Evolutionary conservation across 2,329 filamentous ascomycete species (phyloP), one percentile per base, ranked within the genome.

Genomic region (Chaetomiaceae sp.): DNA sequence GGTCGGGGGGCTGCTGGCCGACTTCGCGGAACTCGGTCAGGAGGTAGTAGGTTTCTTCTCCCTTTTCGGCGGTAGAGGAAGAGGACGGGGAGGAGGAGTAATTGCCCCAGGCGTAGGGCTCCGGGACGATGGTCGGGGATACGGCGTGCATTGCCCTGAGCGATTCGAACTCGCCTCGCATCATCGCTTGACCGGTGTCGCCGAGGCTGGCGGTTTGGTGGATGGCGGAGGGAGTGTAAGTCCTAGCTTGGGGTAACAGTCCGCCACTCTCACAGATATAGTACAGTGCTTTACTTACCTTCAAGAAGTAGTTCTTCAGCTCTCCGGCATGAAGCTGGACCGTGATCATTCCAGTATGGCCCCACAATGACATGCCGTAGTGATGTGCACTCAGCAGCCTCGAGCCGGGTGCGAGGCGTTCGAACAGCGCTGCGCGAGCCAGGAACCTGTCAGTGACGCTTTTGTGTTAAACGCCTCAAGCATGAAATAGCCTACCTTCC

Each of bases 1-100:
- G 42, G 15, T 47, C n/a, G n/a, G 45, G 41, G n/a, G 49, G 42
- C 11, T 68, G 66, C 62, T 74, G 11, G 18, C 45, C 48, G 7
- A 50, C 30, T 6, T 44, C 38, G 11, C 51, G 49, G 17, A 54
- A 56, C 38, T 56, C 45, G 27, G 39, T 18, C 9, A 56, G 44
- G 3, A 54, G 10, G 29, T 52, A 56, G 42, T 51, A 52, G 9
- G 36, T 52, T 4, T 43, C 45, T 6, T 22, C 22, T 2, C 41
- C 33, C 2, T 41, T 29, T 6, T 38, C 33, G n/a, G n/a, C n/a
- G n/a, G n/a, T n/a, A n/a, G n/a, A n/a, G n/a, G n/a, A n/a, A n/a
- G n/a, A n/a, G n/a, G n/a, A n/a, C n/a, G n/a, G n/a, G n/a, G n/a
- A n/a, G n/a, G n/a, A n/a, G n/a, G n/a, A n/a, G 26, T 46, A 47